phyloP scores from a whole-genome alignment of 2,329 filamentous ascomycete species.

The Parastagonospora nodorum region DNA sequence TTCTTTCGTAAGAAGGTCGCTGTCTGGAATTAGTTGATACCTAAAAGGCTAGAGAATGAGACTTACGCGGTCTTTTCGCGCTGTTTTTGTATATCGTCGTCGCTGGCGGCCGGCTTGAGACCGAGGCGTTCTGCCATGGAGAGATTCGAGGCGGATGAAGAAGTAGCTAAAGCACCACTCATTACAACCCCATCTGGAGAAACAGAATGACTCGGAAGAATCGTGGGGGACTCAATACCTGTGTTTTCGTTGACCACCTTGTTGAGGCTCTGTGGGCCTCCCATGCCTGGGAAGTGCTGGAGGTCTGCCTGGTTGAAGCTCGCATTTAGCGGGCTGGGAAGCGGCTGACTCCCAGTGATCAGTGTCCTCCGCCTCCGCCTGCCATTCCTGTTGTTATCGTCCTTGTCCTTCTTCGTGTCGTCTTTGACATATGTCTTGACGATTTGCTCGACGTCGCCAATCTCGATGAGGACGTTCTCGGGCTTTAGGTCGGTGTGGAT shows the following conservation, averaged over 20 bases:
- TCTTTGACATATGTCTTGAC: conserved; percentile 95
- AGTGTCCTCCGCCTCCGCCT: conserved; percentile 86
- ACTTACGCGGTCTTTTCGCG: conserved; percentile 92
- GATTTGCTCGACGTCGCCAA: conserved; percentile 97
- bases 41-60: not conserved
- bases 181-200: conserved; percentile 56
- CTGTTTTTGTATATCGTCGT: conserved; percentile 70
- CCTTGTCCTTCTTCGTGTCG: conserved; percentile 70
- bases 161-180: conserved; percentile 59
- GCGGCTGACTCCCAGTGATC: conserved; percentile 94
- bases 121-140: conserved; percentile 66
- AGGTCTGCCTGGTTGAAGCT: conserved; percentile 83
- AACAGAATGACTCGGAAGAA: conserved; percentile 47
- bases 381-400: conserved; percentile 92
- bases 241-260: conserved; percentile 75
- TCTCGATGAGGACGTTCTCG: conserved; percentile 98
- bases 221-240: conserved; percentile 61
- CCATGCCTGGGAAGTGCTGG: conserved; percentile 55
- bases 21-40: conserved; percentile 42
- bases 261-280: conserved; percentile 74
- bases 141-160: conserved; percentile 49
- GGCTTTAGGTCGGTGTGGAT: conserved; percentile 98
- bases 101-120: conserved; percentile 56
- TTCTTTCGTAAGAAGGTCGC: conserved; percentile 87
- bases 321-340: conserved; percentile 92